Base-by-base conservation (phyloP, 768 basidiomycete species). In the Termitomyces sp. region DNA sequence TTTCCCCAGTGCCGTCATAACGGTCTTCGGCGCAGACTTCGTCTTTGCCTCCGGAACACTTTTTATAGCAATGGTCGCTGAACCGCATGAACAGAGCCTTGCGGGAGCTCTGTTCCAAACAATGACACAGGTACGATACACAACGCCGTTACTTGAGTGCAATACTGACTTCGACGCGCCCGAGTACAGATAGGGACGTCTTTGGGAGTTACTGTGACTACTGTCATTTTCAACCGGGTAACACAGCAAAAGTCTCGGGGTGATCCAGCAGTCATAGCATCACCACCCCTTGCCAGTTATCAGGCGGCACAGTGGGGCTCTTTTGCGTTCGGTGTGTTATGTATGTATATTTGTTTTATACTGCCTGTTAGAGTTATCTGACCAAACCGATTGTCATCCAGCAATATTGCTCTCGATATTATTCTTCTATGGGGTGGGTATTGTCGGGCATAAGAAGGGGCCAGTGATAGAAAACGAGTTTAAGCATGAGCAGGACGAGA, bases 61-160 rank as follows among this genome's bases (percentile, higher is more conserved):
- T 16, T 93, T 89, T 66, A 82, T 91, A 46, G 88, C 90, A 3
- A 88, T 87, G 67, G 78, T 88, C 11, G 80, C 84, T 2, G 70
- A 80, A 1, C 85, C 84, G 3, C 79, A 88, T 58, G 91, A 93
- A 66, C 91, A 93, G 71, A 87, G 85, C 71, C 77, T 92, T 4
- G 85, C 87, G 6, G 91, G 89, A 3, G 91, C 85, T 12, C 61
- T 92, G 20, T 92, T 92, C 72, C 88, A 90, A 68, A 91, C 91
- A 0, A 85, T 93, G 82, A 87, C 83, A 6, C 88, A 89, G 76
- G 87, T 85, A 60, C 20, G 46, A 18, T 20, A 32, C 57, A 45
- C 22, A 22, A 39, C 8, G 11, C 22, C 28, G 20, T 48, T 16
- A 24, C 3, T 2, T 13, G 32, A 42, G 32, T 32, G n/a, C 7